These are phyloP conservation scores for Trametes cingulata DNA, from an alignment of 768 basidiomycete species.

Conservation along the genomic window DNA sequence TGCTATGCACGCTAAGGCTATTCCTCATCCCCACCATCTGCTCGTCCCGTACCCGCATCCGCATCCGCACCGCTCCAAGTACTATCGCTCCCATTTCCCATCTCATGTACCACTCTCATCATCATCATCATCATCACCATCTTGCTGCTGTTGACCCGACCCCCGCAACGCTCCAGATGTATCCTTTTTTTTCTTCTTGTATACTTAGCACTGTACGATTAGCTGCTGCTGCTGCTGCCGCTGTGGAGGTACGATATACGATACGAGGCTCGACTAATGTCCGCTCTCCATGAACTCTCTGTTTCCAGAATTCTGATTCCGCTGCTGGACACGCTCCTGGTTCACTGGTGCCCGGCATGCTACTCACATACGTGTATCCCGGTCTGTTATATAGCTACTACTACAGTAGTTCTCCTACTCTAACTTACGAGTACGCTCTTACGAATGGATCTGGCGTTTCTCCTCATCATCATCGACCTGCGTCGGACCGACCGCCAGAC, in stretches of 20 bases:
- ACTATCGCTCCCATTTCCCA: not conserved
- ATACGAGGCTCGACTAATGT: not conserved
- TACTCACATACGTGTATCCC: not conserved
- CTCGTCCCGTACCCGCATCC: no score
- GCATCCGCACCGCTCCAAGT: not conserved
- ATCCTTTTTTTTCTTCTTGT: constrained; percentile 12
- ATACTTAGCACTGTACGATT: constrained; percentile 9
- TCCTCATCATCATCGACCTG: not conserved
- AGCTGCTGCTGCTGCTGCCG: not conserved
- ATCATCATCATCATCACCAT: not conserved
- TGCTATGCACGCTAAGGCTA: constrained; percentile 6
- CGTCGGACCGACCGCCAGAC: not conserved
- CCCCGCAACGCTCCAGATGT: constrained; percentile 1
- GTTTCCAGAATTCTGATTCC: not conserved
- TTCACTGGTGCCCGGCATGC: not conserved
- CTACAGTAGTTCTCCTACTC: not conserved
- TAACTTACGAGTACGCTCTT: not conserved
- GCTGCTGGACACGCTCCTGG: not conserved
- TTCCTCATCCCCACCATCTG: not conserved
- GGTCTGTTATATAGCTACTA: not conserved
- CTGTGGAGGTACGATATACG: constrained; percentile 5
- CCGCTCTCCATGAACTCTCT: not conserved
- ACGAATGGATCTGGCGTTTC: not conserved
- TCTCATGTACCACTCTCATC: not conserved
- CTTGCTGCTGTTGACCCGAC: not conserved